Evolutionary conservation across 2,329 filamentous ascomycete species (phyloP), one percentile per base, ranked within the genome.

Genomic region (Colletotrichum magnum): DNA sequence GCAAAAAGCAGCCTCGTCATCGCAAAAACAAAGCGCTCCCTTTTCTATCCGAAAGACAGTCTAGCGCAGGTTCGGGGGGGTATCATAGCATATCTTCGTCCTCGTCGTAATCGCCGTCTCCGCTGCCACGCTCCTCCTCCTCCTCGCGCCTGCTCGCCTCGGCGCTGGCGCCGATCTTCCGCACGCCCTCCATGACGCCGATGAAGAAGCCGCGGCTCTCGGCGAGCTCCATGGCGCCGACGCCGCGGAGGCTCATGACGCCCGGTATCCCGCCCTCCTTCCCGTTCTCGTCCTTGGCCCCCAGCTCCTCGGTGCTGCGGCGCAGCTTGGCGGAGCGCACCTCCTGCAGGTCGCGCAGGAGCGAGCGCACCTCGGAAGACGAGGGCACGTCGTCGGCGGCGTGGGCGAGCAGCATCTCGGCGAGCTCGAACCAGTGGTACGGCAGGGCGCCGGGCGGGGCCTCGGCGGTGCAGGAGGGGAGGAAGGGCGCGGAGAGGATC

Each of bases 391-490:
- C 95, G 79, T 98, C 95, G 28, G 89, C 87, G 4, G 95, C 95
- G 64, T 94, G 92, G 54, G 95, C 92, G 2, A 99, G 88, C 53
- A 99, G 84, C 78, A 97, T 90, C 80, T 97, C 94, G 18, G 93
- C 92, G 9, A 98, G 83, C 81, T 98, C 96, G 50, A 97, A 88
- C 95, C 95, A 99, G 83, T 98, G 95, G 78, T 97, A 98, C 0
- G 96, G 96, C 39, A 99, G 84, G 15, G 91, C 89, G 48, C 90
- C 89, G 0, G 90, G 82, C 9, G 91, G 89, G 1, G 92, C 89
- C 54, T 89, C 84, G 21, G 91, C 89, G 0, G 92, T 94, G 72
- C 92, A 94, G 16, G 91, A 91, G 1, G 90, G 88, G 1, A 97
- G 81, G 77, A 98, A 98, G 0, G 95, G 95, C 4, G 95, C 89